Evolutionary conservation across 2,329 filamentous ascomycete species (phyloP).

Genomic region (Lachnellula hyalina): DNA sequence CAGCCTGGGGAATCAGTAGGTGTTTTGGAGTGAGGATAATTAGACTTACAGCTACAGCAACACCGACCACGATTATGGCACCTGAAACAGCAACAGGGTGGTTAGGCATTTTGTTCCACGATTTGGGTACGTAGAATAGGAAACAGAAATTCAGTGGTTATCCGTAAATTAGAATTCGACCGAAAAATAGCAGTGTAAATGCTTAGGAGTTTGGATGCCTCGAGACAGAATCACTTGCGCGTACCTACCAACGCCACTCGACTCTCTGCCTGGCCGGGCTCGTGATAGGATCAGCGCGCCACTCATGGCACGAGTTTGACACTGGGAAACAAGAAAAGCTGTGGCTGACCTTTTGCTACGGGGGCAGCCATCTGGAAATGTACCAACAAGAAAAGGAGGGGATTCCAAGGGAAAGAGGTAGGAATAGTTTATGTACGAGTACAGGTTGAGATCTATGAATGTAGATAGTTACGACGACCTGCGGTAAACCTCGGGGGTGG

Average conservation of each 20-base stretch:
- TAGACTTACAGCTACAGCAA: constrained; percentile 29
- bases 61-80: constrained; percentile 29
- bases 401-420: background rate
- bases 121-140: background rate
- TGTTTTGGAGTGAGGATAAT: background rate
- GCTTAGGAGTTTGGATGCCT: background rate
- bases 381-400: constrained; percentile 5
- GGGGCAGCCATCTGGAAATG: constrained; percentile 23
- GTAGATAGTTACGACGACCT: background rate
- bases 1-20: constrained; percentile 22
- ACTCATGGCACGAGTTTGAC: constrained; percentile 8
- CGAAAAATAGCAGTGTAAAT: background rate
- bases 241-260: constrained; percentile 5
- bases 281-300: constrained; percentile 8
- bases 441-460: background rate
- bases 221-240: constrained; percentile 8
- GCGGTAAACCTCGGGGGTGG: background rate
- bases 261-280: constrained; percentile 9
- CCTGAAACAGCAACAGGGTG: constrained; percentile 29
- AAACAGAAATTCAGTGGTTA: background rate
- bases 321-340: background rate
- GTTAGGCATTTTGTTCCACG: constrained; percentile 27
- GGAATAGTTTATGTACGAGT: background rate
- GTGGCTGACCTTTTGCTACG: constrained; percentile 27
- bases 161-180: background rate